A percentile compares a stretch with the other conserved stretches of the same genome.
These are phyloP conservation scores for Arachis monticola DNA, from an alignment of 331 rosid genomes.

Conservation along the genomic window DNA sequence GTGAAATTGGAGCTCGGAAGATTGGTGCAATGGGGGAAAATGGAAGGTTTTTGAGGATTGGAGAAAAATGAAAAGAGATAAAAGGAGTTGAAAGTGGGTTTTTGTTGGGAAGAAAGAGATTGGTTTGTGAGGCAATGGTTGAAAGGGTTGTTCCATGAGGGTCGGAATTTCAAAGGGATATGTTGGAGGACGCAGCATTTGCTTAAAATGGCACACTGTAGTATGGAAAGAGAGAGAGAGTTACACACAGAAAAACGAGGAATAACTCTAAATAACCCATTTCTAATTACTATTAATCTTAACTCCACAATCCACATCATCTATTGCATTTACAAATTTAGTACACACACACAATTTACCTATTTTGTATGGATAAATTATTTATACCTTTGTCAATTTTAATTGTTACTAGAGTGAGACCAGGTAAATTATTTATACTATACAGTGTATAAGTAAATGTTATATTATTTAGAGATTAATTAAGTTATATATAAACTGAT, in stretches of 20 bases:
- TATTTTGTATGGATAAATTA: no score
- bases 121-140: conserved; percentile 48
- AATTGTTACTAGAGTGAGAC: no score
- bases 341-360: no score
- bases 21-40: conserved; percentile 20
- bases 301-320: no score
- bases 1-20: conserved; percentile 11
- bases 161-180: conserved; percentile 53
- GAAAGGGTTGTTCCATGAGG: conserved; percentile 58
- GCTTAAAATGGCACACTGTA: conserved; percentile 52
- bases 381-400: no score
- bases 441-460: no score
- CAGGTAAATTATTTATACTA: no score
- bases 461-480: no score
- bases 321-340: no score
- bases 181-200: conserved; percentile 36
- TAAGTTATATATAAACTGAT: no score
- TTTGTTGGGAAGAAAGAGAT: conserved; percentile 42
- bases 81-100: conserved; percentile 45
- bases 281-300: no score
- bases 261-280: no score
- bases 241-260: conserved; percentile 37
- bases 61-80: conserved; percentile 46
- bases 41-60: conserved; percentile 31
- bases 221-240: conserved; percentile 33